Evolutionary conservation across 805 yeast genomes (phyloP), one percentile per base, ranked within the genome.

Genomic region (Ogataea ramenticola): DNA sequence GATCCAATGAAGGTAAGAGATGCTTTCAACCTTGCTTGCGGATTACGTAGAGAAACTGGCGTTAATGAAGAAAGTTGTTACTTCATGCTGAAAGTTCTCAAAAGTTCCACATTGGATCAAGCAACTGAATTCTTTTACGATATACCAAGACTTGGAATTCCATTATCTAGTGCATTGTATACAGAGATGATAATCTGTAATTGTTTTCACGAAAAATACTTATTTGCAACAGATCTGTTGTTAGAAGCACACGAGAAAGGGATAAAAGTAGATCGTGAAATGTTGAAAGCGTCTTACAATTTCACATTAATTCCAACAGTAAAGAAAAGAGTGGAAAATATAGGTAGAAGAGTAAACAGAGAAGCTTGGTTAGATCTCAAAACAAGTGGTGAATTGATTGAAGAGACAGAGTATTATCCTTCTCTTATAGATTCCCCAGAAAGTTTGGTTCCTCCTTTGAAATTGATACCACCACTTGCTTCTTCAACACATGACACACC

Each of bases 131-230:
- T 82, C 36, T 86, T 88, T 83, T 68, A 73, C 43, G 74, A 74
- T 45, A 57, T 85, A 22, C 73, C 82, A 1, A 65, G 65, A 34
- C 77, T 69, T 51, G 74, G 72, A 0, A 60, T 85, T 5, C 49
- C 67, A 12, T 86, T 86, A 0, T 71, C 75, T 46, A 61, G 71
- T 31, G 68, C 68, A 10, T 70, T 80, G 30, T 74, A 72, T 55
- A 71, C 70, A 35, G 87, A 82, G 56, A 80, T 75, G 52, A 59
- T 86, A 30, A 74, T 82, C 45, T 86, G 88, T 0, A 80, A 83
- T 56, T 82, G 85, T 47, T 81, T 80, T 51, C 79, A 79, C 55
- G 88, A 83, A 9, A 64, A 71, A 39, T 72, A 70, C 33, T 71
- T 71, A 10, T 71, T 74, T 3, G 93, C 93, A 0, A 61, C 80